Base-by-base conservation (phyloP, 257 asterid species). In the Plantago major region DNA sequence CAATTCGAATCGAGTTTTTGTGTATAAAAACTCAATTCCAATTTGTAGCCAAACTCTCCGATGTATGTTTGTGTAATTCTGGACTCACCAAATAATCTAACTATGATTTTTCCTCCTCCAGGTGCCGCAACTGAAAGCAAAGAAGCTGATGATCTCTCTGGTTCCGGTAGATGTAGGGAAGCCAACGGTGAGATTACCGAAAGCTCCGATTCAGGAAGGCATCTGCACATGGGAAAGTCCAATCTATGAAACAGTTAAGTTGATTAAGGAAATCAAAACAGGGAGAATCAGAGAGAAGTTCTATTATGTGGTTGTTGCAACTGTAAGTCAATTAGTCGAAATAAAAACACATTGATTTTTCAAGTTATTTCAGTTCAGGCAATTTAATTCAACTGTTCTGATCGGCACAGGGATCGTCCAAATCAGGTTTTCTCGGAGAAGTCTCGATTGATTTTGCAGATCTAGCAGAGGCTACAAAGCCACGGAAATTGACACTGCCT, bases 81-180 rank as follows among this genome's bases (percentile, higher is more conserved):
- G 40, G 40, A 4, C 40, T 33, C 8, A 33, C 40, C 40, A 33
- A 33, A 33, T 42, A 58, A 45, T 37, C 46, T 12, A 44, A 6
- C 26, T 22, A 22, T 22, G 9, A 61, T 64, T 62, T 52, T 19
- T 38, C 58, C 55, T 26, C 42, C 65, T 68, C 40, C 87, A 91
- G 98, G 95, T 91, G 79, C 98, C 98, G 28, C 82, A 73, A 77
- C 68, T 88, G n/a, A 91, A 88, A 69, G 79, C 88, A 3, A 91
- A 91, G 69, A 76, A 75, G 68, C 84, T 91, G 60, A 81, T 78
- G 85, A 76, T 91, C 55, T 86, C 98, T 54, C 73, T 91, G 75
- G 89, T 82, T 72, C 98, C 98, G 5, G 96, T 86, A 11, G 98
- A 81, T 42, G 85, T 76, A n/a, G 98, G 96, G 62, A 91, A 82